Percentiles rank a stretch among this genome's conserved stretches.
Evolutionary conservation across 2,329 filamentous ascomycete genomes (phyloP).

Genomic region (Aspergillus amoenus): DNA sequence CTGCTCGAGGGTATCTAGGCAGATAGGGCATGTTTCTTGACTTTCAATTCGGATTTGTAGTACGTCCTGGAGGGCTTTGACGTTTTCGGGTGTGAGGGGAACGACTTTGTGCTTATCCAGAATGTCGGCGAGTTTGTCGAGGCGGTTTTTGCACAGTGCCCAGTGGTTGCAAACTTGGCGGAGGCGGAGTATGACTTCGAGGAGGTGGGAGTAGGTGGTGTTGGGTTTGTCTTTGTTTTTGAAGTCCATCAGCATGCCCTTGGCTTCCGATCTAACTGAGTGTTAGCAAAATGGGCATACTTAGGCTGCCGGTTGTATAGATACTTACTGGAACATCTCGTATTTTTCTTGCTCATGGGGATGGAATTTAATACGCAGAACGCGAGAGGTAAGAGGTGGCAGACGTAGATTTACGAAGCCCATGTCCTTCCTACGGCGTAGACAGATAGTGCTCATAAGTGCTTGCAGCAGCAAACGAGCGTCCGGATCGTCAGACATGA

Average conservation of each 20-base stretch:
- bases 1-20: constrained; percentile 68
- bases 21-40: constrained; percentile 81
- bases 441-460: constrained; percentile 76
- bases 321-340: constrained; percentile 64
- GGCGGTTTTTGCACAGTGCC: constrained; percentile 73
- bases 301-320: not conserved
- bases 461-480: constrained; percentile 68
- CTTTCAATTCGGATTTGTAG: constrained; percentile 75
- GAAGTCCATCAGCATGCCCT: constrained; percentile 66
- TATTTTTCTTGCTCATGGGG: constrained; percentile 76
- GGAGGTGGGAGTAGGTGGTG: constrained; percentile 68
- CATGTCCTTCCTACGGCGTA: constrained; percentile 86
- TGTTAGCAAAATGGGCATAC: constrained; percentile 13
- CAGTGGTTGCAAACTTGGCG: constrained; percentile 88
- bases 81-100: constrained; percentile 69
- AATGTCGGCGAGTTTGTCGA: constrained; percentile 69
- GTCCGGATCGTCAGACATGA: constrained; percentile 57
- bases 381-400: constrained; percentile 73
- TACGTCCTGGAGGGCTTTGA: constrained; percentile 69
- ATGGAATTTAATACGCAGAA: constrained; percentile 72
- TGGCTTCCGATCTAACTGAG: constrained; percentile 63
- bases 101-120: constrained; percentile 69
- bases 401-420: constrained; percentile 78
- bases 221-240: constrained; percentile 48
- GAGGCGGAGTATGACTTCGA: constrained; percentile 79